Evolutionary conservation across 2,329 filamentous ascomycete genomes (phyloP), one percentile per base, ranked within the genome.

Genomic region (Claviceps paspali): DNA sequence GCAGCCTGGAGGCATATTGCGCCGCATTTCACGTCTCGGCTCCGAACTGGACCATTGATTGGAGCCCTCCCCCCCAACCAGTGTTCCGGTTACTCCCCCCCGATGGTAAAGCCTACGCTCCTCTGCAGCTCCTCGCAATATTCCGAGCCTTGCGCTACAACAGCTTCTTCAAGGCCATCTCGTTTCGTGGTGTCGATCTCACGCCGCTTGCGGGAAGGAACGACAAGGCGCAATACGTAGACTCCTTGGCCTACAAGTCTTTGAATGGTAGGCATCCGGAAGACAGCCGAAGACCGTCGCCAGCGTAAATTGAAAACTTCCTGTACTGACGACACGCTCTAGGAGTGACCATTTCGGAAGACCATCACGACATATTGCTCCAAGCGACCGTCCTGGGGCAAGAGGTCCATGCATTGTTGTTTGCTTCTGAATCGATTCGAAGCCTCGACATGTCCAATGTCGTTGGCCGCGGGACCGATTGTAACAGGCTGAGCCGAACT

Each of bases 161-260:
- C 38, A 70, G 69, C 43, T 74, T 68, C 45, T 74, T 75, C 52
- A 69, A 67, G 40, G 67, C 68, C 1, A 51, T 75, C n/a, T 73
- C 68, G 2, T 71, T 75, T 43, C 52, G 57, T 8, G 61, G 67
- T 36, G 60, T 74, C 11, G 65, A 73, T 43, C 55, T 75, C 15
- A 62, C 61, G 2, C 46, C 55, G 6, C 46, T 61, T 10, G 49
- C 49, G 22, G 52, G 53, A 27, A 57, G 51, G 33, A 59, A 59
- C 33, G 70, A 74, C 41, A 60, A 60, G 30, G 49, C 56, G 2
- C 54, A 58, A 5, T 61, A 64, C 27, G 61, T 59, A 15, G 62
- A 66, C 41, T 60, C 61, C 18, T 61, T 70, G 8, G 65, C 65
- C 4, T 68, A 68, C 45, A 58, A 69, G 28, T 73, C 64, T 29